Base-by-base conservation (phyloP, 306 rosid species). In the Castanospermum australe region DNA sequence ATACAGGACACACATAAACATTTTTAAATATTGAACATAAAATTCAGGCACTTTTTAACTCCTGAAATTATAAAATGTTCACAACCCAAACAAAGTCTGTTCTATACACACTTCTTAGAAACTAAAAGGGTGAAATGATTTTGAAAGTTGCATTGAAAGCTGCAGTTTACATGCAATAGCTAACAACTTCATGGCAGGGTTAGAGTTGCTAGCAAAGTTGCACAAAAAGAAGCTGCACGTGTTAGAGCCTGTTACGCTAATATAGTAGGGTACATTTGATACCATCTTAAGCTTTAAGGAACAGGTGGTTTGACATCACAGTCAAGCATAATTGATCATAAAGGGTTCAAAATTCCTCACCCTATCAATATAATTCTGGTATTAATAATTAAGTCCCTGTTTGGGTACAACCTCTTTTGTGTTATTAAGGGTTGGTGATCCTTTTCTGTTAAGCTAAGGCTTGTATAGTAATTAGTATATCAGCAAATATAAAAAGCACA, bases 91-190 rank as follows among this genome's bases (percentile, higher is more conserved):
- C 56, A 73, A 81, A 55, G 25, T 71, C 17, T 25, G 71, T 45
- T 3, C 25, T 39, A 62, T 60, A 62, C 10, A 71, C 10, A 35
- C 50, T 50, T 25, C 51, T 12, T 62, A 36, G 44, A 71, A 47
- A 36, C 28, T 5, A 33, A 55, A 62, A 74, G 7, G 52, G 21
- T 25, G 12, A 59, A 25, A 50, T 24, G 21, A 70, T 76, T 69
- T 25, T 76, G 41, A 28, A 75, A 13, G 65, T 61, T 71, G 44
- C 67, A 80, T 6, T 8, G 13, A 77, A n/a, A 77, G 45, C 33
- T 44, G 57, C 5, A n/a, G 17, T 45, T 59, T 2, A 59, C 71
- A 79, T 21, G 32, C 55, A 79, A 60, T 65, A 41, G 64, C 30
- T 45, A 47, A 62, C 39, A 38, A 57, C 67, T 54, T 57, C 33